phyloP scores from a whole-genome alignment of 2,329 filamentous ascomycete species.

The Plenodomus lindquistii region DNA sequence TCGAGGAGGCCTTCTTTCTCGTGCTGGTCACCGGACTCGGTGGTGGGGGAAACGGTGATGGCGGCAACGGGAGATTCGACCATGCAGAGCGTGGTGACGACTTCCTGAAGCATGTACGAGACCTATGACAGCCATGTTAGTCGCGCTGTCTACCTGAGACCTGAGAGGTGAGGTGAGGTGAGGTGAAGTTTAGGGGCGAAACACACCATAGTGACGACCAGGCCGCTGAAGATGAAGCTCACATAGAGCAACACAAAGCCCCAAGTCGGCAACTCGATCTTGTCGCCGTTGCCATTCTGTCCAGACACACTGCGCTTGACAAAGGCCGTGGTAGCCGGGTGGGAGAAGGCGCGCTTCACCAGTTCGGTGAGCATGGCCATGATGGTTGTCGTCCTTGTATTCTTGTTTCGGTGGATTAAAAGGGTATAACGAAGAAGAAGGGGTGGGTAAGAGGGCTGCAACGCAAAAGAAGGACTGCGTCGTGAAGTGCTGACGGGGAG shows the following conservation, averaged over 20 bases:
- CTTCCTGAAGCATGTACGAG: constrained; percentile 62
- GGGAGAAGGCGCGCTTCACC: constrained; percentile 37
- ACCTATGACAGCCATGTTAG: constrained; percentile 23
- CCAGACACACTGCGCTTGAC: constrained; percentile 31
- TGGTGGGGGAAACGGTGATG: constrained; percentile 53
- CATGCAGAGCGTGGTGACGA: constrained; percentile 66
- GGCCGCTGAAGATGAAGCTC: constrained; percentile 46
- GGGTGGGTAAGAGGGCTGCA: background rate
- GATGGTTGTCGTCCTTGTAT: background rate
- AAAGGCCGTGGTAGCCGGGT: constrained; percentile 24
- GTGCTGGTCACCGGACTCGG: constrained; percentile 47
- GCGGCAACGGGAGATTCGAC: constrained; percentile 64
- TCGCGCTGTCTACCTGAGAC: background rate
- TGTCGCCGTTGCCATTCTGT: constrained; percentile 8
- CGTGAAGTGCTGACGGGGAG: constrained; percentile 2
- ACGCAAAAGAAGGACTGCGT: constrained; percentile 6
- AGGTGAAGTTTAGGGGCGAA: background rate
- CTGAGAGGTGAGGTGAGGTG: background rate
- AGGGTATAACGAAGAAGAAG: constrained; percentile 2
- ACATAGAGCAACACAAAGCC: constrained; percentile 33
- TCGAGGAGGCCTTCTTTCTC: constrained; percentile 46
- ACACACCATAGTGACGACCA: constrained; percentile 49
- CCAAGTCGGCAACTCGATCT: constrained; percentile 36
- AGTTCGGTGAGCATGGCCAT: constrained; percentile 33
- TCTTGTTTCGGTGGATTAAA: background rate